phyloP scores from a whole-genome alignment of 768 basidiomycete genomes.

The Phaffia tasmanica region DNA sequence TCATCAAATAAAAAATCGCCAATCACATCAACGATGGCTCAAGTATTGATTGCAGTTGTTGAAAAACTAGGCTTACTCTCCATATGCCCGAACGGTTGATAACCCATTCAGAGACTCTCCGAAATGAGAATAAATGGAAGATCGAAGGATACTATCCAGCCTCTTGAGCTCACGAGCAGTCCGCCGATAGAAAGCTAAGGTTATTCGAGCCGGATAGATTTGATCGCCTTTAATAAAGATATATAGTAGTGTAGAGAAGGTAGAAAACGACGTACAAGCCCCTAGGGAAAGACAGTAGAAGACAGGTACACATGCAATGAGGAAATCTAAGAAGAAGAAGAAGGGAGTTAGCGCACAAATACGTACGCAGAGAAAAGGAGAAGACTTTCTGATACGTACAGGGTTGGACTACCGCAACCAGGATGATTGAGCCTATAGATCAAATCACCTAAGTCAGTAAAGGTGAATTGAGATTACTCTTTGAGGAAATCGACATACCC shows the following conservation, averaged over 20 bases:
- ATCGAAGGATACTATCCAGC: conserved; percentile 62
- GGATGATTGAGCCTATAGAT: conserved; percentile 47
- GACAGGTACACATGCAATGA: conserved; percentile 53
- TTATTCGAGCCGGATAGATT: conserved; percentile 30
- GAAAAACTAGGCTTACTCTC: conserved; percentile 57
- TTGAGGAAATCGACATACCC: conserved; percentile 33
- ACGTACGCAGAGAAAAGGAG: background rate
- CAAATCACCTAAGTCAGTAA: conserved; percentile 32
- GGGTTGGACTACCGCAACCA: conserved; percentile 44
- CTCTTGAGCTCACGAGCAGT: conserved; percentile 73
- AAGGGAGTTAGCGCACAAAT: background rate
- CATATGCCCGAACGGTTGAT: conserved; percentile 55
- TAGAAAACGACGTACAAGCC: conserved; percentile 29
- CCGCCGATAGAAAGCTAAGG: conserved; percentile 57
- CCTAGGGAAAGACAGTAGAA: conserved; percentile 2
- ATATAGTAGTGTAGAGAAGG: conserved; percentile 35
- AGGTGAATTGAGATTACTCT: no score
- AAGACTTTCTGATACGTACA: background rate
- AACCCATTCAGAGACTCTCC: conserved; percentile 79
- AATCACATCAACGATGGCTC: no score
- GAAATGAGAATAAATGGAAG: conserved; percentile 69
- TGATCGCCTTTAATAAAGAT: no score
- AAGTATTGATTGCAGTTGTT: conserved; percentile 35
- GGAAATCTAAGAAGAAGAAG: conserved; percentile 63
- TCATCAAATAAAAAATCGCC: conserved; percentile 63